Evolutionary conservation across 441 rosid species (phyloP), one percentile per base, ranked within the genome.

Genomic region (Oxalis stricta): DNA sequence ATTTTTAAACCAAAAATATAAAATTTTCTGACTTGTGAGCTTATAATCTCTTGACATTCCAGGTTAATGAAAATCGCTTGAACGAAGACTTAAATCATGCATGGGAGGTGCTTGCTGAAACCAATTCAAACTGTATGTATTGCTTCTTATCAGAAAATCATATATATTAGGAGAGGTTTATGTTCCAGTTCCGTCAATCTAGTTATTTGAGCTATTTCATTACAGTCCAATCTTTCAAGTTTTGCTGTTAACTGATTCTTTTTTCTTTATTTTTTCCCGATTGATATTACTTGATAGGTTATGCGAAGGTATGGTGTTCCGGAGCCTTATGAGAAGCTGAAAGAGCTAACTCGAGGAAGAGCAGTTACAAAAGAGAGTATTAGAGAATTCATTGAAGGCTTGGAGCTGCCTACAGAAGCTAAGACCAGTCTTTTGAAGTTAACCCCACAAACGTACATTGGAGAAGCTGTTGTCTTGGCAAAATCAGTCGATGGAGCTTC

Each of bases 91-190:
- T 86, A 81, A 65, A 86, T 68, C 64, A 75, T 10, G 62, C 79
- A 14, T 86, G 96, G 95, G 95, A 91, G 70, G 86, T 91, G 58
- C 96, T 82, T 24, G 95, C 95, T 29, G 96, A 91, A n/a, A 59
- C 94, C 94, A 14, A 77, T 86, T 47, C 88, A 86, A 48, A 91
- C 91, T 43, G 96, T 86, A 79, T 41, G 71, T 49, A 29, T 52
- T 51, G n/a, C n/a, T 42, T 7, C 16, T 31, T 24, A 17, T n/a
- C 5, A 44, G 18, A 44, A 39, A 6, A 5, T 11, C 13, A 20
- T 17, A 9, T 29, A 9, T 29, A 5, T 17, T 24, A 24, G 46
- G 3, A 16, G 5, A 8, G 35, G 11, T 13, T 2, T 19, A 39
- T 17, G 32, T 10, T 3, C 7, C 18, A 31, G 30, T n/a, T 50